These are phyloP conservation scores for Pelargonium australe DNA, from an alignment of 441 rosid species.

Conservation along the genomic window DNA sequence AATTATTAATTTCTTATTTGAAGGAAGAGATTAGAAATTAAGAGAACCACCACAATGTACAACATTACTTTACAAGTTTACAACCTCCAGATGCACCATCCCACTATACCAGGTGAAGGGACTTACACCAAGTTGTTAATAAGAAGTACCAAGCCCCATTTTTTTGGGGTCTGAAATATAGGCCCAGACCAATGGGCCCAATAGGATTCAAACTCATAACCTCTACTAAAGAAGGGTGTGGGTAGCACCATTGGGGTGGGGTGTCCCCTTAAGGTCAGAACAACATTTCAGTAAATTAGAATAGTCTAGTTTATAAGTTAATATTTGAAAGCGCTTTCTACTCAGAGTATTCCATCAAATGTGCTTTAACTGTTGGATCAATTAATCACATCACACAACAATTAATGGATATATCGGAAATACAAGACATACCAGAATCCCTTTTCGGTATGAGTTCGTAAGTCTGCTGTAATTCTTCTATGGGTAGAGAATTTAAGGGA, in stretches of 20 bases:
- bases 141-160: no score
- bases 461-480: no score
- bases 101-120: not conserved
- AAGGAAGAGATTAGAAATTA: not conserved
- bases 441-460: no score
- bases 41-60: not conserved
- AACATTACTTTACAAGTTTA: not conserved
- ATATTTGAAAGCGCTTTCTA: not conserved
- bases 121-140: not conserved
- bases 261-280: not conserved
- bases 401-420: no score
- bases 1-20: not conserved
- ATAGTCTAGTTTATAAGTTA: not conserved
- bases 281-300: not conserved
- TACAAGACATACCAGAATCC: no score
- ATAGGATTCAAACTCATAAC: no score
- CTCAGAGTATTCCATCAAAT: not conserved
- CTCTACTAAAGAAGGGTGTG: no score
- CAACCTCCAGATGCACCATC: not conserved
- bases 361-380: not conserved
- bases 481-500: no score
- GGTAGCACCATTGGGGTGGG: no score
- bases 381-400: no score
- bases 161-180: no score
- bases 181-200: no score